Percentiles rank a stretch among this genome's conserved stretches.
Conservation (phyloP, 225 moss, liverwort and hornwort species). For the Antitrichia curtipendula region DNA sequence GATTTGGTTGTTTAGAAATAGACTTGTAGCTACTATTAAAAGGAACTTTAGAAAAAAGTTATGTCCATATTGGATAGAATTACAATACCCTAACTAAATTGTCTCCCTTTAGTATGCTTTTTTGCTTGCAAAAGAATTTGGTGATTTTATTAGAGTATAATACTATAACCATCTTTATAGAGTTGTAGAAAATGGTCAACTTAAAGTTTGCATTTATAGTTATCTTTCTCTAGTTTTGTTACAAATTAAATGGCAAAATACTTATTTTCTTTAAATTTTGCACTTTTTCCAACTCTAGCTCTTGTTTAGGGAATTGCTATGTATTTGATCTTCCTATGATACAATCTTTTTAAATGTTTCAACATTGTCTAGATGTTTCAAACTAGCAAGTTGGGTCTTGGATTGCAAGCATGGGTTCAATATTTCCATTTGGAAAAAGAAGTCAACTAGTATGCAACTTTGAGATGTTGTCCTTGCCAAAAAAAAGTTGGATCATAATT, state of each 20-base stretch:
- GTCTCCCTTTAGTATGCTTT: too few relatives aligned
- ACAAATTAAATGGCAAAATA: background rate
- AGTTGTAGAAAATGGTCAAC: background rate
- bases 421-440: background rate
- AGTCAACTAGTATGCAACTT: background rate
- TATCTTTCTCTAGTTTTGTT: background rate
- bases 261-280: background rate
- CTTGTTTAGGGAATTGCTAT: accelerated
- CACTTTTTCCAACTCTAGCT: background rate
- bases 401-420: accelerated
- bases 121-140: background rate
- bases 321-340: background rate
- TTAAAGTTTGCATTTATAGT: background rate
- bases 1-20: background rate
- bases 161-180: background rate
- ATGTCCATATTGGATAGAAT: background rate
- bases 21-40: background rate
- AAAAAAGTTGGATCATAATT: background rate
- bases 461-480: background rate
- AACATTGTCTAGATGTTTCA: background rate
- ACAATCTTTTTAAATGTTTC: background rate
- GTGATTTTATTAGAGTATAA: background rate
- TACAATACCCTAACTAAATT: background rate
- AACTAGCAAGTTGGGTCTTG: background rate
- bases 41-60: background rate